Percentiles rank a stretch among this genome's conserved stretches.
Conservation (phyloP, 164 flowering plant genomes). For the Annona squamosa region DNA sequence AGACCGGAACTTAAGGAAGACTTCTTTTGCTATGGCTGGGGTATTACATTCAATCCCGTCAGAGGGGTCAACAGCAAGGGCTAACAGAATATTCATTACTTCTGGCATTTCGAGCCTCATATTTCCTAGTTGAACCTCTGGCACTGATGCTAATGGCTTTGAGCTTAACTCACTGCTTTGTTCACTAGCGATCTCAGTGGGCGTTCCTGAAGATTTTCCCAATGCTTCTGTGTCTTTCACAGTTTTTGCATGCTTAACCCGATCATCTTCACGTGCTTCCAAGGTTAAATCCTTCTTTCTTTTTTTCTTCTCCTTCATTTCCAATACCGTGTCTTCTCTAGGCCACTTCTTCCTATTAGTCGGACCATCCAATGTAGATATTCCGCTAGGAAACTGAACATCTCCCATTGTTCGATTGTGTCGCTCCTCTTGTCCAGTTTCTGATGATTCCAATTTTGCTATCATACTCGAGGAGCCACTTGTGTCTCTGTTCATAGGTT, state of each 20-base stretch:
- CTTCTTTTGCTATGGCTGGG: slow-evolving; percentile 27
- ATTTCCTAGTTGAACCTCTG: slow-evolving; percentile 16
- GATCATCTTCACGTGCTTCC: slow-evolving; percentile 20
- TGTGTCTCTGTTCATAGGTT: not conserved
- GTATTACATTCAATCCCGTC: slow-evolving; percentile 44
- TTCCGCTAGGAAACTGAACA: not conserved
- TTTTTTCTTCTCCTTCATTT: slow-evolving; percentile 42
- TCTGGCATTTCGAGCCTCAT: slow-evolving; percentile 35
- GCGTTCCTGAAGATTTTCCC: slow-evolving; percentile 25
- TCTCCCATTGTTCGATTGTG: slow-evolving; percentile 15
- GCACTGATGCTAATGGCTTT: slow-evolving; percentile 5
- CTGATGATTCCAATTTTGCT: not conserved
- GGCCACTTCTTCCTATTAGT: not conserved
- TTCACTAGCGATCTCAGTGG: slow-evolving; percentile 18
- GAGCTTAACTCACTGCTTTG: slow-evolving; percentile 3
- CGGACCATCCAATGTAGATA: not conserved
- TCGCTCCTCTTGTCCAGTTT: not conserved
- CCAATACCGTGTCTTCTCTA: slow-evolving; percentile 7
- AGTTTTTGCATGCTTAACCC: slow-evolving; percentile 23
- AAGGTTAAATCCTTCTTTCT: slow-evolving; percentile 31
- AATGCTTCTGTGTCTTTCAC: slow-evolving; percentile 19
- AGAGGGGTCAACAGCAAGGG: slow-evolving; percentile 74
- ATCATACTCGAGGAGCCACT: not conserved
- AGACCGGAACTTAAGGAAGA: slow-evolving; percentile 63
- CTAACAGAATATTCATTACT: slow-evolving; percentile 47